Base-by-base conservation (phyloP, 129 eudicot genomes). In the Scalesia atractyloides region DNA sequence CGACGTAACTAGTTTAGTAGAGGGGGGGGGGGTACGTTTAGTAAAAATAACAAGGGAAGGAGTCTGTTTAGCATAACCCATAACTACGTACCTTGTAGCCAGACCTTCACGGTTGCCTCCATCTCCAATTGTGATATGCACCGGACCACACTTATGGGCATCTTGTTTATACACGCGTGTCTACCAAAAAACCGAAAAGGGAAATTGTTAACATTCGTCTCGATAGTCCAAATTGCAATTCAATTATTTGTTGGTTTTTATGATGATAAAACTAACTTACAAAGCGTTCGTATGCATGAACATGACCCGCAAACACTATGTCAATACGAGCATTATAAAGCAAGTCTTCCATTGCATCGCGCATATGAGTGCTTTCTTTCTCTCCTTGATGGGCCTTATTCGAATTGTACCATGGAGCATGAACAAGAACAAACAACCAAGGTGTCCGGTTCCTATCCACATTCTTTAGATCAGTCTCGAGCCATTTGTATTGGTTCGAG, bases 101-200 rank as follows among this genome's bases (percentile, higher is more conserved):
- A 89, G 87, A 26, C 96, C 96, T 85, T 89, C 96, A 6, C 86
- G 76, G 73, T 89, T 89, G 59, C 96, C 96, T 18, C 96, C 96
- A 80, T 86, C 96, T 15, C 93, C 96, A 22, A 87, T 87, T 9
- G 86, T 86, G 34, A 89, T 84, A 61, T 89, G 69, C 48, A 84
- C 76, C 9, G 90, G 88, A 2, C 93, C 96, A 70, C 96, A 87
- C 3, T 72, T 71, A 68, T 89, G 17, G 10, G 84, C 70, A 30
- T 64, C 10, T n/a, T 80, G 82, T 37, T 89, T 81, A 71, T 84
- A 87, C 10, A 89, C 84, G 0, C 90, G 84, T 5, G 86, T 69
- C 93, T 89, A 19, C 4, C n/a, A 9, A 1, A 56, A 72, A 41
- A 9, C 46, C 9, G 0, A 14, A 12, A 57, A 18, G 7, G 6